These are phyloP conservation scores for Phoma sp. DNA, from an alignment of 2,329 filamentous ascomycete genomes.

Conservation along the genomic window DNA sequence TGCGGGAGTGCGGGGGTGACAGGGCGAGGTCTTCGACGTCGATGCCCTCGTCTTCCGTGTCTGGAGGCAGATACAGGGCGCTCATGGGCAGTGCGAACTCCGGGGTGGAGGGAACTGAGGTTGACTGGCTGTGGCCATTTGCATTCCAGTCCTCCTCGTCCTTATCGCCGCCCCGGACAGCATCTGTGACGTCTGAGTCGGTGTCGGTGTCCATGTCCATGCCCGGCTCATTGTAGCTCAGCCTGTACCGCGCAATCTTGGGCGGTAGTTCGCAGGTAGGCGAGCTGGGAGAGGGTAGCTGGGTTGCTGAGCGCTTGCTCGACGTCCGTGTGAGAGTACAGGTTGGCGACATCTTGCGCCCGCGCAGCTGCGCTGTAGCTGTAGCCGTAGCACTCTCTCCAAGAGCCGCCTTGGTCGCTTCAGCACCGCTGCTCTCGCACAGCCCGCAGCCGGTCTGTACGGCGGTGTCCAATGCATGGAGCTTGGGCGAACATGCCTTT, in stretches of 20 bases:
- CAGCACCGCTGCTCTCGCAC: slow-evolving; percentile 31
- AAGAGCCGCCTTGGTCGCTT: slow-evolving; percentile 10
- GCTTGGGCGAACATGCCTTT: slow-evolving; percentile 43
- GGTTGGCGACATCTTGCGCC: slow-evolving; percentile 36
- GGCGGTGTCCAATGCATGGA: slow-evolving; percentile 45
- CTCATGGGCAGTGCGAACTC: slow-evolving; percentile 24
- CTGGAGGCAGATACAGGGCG: slow-evolving; percentile 23
- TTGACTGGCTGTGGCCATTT: slow-evolving; percentile 19
- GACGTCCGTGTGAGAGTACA: slow-evolving; percentile 37
- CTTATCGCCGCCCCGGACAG: slow-evolving; percentile 21
- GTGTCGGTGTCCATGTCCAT: slow-evolving; percentile 30
- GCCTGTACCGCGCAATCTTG: slow-evolving; percentile 41
- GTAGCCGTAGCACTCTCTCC: slow-evolving; percentile 24
- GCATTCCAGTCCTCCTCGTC: slow-evolving; percentile 26
- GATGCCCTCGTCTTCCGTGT: slow-evolving; percentile 37
- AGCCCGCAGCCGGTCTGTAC: slow-evolving; percentile 42
- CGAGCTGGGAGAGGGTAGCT: slow-evolving; percentile 45
- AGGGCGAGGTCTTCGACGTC: slow-evolving; percentile 37
- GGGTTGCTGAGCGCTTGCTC: slow-evolving; percentile 46
- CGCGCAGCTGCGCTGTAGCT: slow-evolving; percentile 26
- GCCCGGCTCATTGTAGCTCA: slow-evolving; percentile 27
- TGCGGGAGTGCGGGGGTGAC: slow-evolving; percentile 30
- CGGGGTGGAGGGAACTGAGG: slow-evolving; percentile 32
- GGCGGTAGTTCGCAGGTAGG: slow-evolving; percentile 42
- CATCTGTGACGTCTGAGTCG: slow-evolving; percentile 27